Base-by-base conservation (phyloP, 2,329 filamentous ascomycete genomes). In the Aphanoascus verrucosus region DNA sequence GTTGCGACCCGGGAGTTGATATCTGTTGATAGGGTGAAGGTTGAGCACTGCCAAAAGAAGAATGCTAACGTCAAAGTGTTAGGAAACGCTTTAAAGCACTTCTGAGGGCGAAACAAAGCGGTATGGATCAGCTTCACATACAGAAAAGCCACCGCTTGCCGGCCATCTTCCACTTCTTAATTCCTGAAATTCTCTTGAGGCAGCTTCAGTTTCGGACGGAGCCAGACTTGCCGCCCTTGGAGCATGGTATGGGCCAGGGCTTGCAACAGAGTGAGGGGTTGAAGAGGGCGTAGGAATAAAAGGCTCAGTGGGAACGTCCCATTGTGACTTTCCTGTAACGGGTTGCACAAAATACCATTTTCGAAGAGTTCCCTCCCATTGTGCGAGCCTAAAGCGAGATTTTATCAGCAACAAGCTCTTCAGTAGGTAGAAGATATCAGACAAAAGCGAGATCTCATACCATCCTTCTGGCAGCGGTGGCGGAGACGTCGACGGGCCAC, bases 291-390 rank as follows among this genome's bases (percentile, higher is more conserved):
- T 68, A 17, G 69, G 61, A 38, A 67, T 60, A 38, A 67, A 65
- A 23, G 67, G 68, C 55, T 70, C 65, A 15, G 67, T 70, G 6
- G 68, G 68, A n/a, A 71, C 60, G 6, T 70, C 66, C 68, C 68
- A 71, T 60, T 69, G 67, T 6, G 67, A 66, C 47, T 65, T 65
- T 34, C 67, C 68, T 9, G 67, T 71, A 41, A 67, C 64, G 47
- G 66, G 62, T 51, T 70, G 67, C 37, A 71, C 68, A 50, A 64
- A 71, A 57, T 71, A 71, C 63, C 68, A 71, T 57, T 65, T 63
- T 32, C 66, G 63, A 23, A 62, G 62, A 23, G 66, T 60, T 34
- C 68, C 67, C 54, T 70, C 67, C 66, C 68, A 70, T 53, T 70
- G 68, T 28, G 68, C 65, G 31, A 70, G 63, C 68, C 68, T 70